Evolutionary conservation across 2,329 filamentous ascomycete species (phyloP).

Genomic region (Verticillium zaregamsianum): DNA sequence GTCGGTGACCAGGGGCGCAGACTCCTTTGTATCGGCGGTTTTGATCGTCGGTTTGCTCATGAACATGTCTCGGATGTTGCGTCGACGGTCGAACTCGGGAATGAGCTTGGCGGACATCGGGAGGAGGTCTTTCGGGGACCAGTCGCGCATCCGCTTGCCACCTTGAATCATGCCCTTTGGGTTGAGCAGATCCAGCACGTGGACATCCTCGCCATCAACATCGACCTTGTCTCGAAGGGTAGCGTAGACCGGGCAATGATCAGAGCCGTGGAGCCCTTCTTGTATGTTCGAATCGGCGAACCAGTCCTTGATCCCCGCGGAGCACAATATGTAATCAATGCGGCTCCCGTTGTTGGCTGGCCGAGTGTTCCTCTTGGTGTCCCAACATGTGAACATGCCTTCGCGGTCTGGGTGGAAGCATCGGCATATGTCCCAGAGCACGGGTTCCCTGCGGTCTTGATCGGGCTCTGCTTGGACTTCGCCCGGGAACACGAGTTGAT

Average conservation of each 20-base stretch:
- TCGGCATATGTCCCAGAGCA: conserved; percentile 81
- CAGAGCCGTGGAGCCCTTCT: conserved; percentile 88
- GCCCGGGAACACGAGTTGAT: conserved; percentile 76
- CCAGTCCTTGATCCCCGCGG: conserved; percentile 73
- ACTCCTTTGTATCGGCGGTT: conserved; percentile 9
- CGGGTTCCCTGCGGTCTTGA: conserved; percentile 62
- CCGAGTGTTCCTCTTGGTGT: conserved; percentile 90
- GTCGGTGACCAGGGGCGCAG: neutral
- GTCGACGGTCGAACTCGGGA: conserved; percentile 80
- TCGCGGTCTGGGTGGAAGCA: conserved; percentile 72
- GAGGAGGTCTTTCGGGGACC: conserved; percentile 62
- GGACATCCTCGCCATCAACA: conserved; percentile 40
- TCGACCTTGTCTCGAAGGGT: conserved; percentile 61
- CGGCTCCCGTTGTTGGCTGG: conserved; percentile 89
- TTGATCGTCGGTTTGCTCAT: conserved; percentile 44
- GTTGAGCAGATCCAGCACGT: conserved; percentile 74
- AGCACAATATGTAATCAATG: conserved; percentile 92
- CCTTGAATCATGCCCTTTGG: conserved; percentile 65
- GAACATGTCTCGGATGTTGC: conserved; percentile 94
- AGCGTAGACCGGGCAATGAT: conserved; percentile 92
- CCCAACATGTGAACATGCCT: conserved; percentile 98
- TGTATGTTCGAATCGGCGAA: conserved; percentile 81
- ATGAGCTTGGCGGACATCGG: conserved; percentile 78
- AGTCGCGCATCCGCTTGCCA: conserved; percentile 63
- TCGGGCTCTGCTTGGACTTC: conserved; percentile 64